These are phyloP conservation scores for Geotrichum reessii DNA, from an alignment of 1,139 yeast species.

Conservation along the genomic window DNA sequence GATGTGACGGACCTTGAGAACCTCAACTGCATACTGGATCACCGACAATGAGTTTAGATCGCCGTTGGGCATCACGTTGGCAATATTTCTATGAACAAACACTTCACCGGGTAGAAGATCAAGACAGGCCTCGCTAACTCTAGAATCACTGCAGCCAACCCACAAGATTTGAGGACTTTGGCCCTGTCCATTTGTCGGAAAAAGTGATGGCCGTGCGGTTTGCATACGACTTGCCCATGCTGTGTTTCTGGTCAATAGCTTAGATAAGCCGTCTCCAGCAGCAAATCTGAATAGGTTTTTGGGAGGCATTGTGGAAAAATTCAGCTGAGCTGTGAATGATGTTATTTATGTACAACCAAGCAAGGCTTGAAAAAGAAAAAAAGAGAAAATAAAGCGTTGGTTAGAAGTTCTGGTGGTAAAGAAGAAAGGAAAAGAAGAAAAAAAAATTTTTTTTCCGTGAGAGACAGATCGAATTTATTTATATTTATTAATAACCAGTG, in stretches of 20 bases:
- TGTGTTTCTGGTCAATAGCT: slow-evolving; percentile 62
- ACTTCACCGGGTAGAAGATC: slow-evolving; percentile 85
- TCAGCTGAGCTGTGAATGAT: background rate
- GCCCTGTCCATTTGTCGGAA: slow-evolving; percentile 69
- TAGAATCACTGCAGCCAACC: slow-evolving; percentile 94
- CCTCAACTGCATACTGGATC: slow-evolving; percentile 85
- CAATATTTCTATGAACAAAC: slow-evolving; percentile 90
- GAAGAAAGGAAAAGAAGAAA: no score
- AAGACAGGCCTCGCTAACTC: slow-evolving; percentile 76
- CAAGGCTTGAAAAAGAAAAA: background rate
- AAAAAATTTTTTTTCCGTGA: background rate
- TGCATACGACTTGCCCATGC: slow-evolving; percentile 60
- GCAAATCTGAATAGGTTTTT: slow-evolving; percentile 30
- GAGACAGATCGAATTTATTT: background rate
- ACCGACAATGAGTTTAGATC: slow-evolving; percentile 79
- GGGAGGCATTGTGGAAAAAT: slow-evolving; percentile 3
- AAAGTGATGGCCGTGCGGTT: slow-evolving; percentile 56
- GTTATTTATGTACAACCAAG: no score
- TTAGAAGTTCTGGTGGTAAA: background rate
- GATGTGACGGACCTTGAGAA: slow-evolving; percentile 73
- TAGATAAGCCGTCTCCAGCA: slow-evolving; percentile 41
- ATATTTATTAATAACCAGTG: background rate
- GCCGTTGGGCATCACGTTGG: slow-evolving; percentile 66
- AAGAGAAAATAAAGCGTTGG: background rate
- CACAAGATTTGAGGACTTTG: slow-evolving; percentile 91